Conservation (phyloP, 352 stramenopile genomes). For the Phytophthora sp. region DNA sequence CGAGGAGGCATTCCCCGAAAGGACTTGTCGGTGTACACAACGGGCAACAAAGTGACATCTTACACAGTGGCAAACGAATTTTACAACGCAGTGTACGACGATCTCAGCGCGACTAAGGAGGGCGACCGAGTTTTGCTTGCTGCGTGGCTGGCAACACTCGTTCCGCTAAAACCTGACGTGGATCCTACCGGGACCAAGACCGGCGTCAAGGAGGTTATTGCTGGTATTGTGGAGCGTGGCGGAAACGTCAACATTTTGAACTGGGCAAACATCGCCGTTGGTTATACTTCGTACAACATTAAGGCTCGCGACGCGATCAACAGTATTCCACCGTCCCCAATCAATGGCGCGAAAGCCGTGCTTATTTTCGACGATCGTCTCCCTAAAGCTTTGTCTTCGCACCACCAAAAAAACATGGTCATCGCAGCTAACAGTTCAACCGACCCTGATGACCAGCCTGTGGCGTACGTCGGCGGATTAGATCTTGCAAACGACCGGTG, state of each 20-base stretch:
- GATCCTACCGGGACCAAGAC: slow-evolving; percentile 24
- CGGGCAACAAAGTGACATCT: slow-evolving; percentile 49
- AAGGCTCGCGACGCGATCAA: slow-evolving; percentile 52
- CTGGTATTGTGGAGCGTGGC: slow-evolving; percentile 30
- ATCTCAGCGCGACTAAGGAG: slow-evolving; percentile 31
- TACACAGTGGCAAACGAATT: slow-evolving; percentile 45
- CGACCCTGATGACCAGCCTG: slow-evolving; percentile 12
- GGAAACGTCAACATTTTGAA: slow-evolving; percentile 50
- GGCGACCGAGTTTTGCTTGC: slow-evolving; percentile 39
- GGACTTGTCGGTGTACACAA: slow-evolving; percentile 36
- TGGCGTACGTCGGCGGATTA: slow-evolving; percentile 54
- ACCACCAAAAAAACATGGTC: slow-evolving; percentile 62
- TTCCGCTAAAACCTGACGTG: slow-evolving; percentile 42
- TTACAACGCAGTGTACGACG: slow-evolving; percentile 46
- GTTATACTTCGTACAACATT: slow-evolving; percentile 33
- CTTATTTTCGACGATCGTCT: slow-evolving; percentile 63
- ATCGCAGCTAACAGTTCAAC: slow-evolving; percentile 12
- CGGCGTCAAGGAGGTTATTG: slow-evolving; percentile 37
- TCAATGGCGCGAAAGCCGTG: slow-evolving; percentile 19
- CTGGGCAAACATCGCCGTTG: slow-evolving; percentile 53
- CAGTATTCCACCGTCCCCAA: slow-evolving; percentile 9
- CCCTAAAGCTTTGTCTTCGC: slow-evolving; percentile 27
- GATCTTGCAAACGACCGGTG: slow-evolving; percentile 60
- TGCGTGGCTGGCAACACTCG: slow-evolving; percentile 48
- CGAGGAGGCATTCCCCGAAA: slow-evolving; percentile 47